These are phyloP conservation scores for Leccinum ochraceum DNA, from an alignment of 768 basidiomycete species.

Conservation along the genomic window DNA sequence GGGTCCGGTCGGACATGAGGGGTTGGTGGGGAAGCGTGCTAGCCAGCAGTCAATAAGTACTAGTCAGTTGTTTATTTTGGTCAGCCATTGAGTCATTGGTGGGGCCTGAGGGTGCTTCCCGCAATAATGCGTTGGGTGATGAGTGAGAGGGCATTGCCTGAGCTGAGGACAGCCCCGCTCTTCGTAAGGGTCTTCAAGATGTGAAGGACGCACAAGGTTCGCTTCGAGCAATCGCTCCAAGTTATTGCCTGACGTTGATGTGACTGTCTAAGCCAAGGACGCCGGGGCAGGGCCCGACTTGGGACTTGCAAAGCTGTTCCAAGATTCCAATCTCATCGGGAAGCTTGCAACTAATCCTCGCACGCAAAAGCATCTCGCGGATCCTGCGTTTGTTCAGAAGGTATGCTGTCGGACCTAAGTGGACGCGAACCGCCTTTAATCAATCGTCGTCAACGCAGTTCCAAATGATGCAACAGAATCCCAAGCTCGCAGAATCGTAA, in stretches of 20 bases:
- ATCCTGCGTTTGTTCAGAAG: conserved; percentile 78
- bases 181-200: conserved; percentile 84
- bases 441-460: conserved; percentile 40
- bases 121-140: too few species aligned
- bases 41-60: too few species aligned
- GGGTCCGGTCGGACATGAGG: too few species aligned
- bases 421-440: not conserved
- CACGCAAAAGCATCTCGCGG: conserved; percentile 80
- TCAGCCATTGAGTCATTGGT: too few species aligned
- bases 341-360: conserved; percentile 61
- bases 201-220: conserved; percentile 84
- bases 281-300: conserved; percentile 43
- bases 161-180: conserved; percentile 56
- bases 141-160: too few species aligned
- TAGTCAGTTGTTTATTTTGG: too few species aligned
- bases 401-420: conserved; percentile 31
- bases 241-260: conserved; percentile 2
- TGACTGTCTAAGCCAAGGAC: conserved; percentile 35
- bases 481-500: conserved; percentile 63
- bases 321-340: conserved; percentile 77
- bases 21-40: too few species aligned
- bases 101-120: too few species aligned
- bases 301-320: conserved; percentile 76
- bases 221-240: not conserved
- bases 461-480: conserved; percentile 58